Evolutionary conservation across 805 yeast genomes (phyloP).

Genomic region (Ogataea naganishii): DNA sequence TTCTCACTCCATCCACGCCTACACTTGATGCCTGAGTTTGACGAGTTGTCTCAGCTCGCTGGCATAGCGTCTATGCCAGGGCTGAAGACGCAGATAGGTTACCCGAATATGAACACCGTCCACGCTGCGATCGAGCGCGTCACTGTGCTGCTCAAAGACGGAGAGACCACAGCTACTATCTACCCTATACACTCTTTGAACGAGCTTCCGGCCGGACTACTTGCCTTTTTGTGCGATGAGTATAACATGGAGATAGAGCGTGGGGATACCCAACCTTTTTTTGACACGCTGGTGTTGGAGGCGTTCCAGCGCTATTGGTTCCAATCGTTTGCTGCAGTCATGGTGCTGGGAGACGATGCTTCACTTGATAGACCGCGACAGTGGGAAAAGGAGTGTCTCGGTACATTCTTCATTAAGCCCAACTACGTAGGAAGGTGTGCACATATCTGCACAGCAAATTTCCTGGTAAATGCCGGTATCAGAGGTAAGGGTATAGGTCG

Average conservation of each 20-base stretch:
- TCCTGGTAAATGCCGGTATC: slow-evolving; percentile 87
- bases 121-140: slow-evolving; percentile 43
- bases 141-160: slow-evolving; percentile 75
- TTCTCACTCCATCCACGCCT: no score
- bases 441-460: slow-evolving; percentile 86
- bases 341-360: slow-evolving; percentile 68
- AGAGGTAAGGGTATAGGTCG: slow-evolving; percentile 89
- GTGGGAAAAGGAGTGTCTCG: slow-evolving; percentile 92
- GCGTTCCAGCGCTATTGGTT: slow-evolving; percentile 86
- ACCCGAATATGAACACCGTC: no score
- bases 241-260: slow-evolving; percentile 86
- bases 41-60: no score
- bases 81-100: no score
- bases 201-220: slow-evolving; percentile 67
- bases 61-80: no score
- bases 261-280: slow-evolving; percentile 83
- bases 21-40: no score
- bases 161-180: slow-evolving; percentile 87
- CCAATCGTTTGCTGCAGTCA: slow-evolving; percentile 69
- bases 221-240: slow-evolving; percentile 82
- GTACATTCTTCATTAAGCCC: slow-evolving; percentile 77
- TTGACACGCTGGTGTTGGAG: slow-evolving; percentile 67
- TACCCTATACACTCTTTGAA: slow-evolving; percentile 68
- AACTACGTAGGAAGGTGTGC: slow-evolving; percentile 90
- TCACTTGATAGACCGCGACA: slow-evolving; percentile 43